These are phyloP conservation scores for Ormosia emarginata DNA, from an alignment of 306 rosid genomes.

Conservation along the genomic window DNA sequence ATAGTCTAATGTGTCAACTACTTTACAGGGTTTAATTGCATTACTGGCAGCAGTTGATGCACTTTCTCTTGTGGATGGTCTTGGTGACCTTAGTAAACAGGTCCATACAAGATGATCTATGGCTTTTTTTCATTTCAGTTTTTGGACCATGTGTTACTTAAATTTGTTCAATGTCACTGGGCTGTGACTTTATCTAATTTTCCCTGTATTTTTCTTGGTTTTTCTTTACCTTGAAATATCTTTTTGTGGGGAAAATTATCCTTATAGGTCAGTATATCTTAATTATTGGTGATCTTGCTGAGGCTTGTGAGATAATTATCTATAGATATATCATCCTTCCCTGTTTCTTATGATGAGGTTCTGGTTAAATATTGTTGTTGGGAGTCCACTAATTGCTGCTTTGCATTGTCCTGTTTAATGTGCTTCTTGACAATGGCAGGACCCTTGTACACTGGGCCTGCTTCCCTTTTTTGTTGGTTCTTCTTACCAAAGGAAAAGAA, in stretches of 20 bases:
- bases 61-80: conserved; percentile 62
- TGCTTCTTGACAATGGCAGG: neutral
- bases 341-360: conserved; percentile 1
- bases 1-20: conserved; percentile 15
- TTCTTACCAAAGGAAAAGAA: neutral
- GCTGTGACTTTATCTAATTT: conserved; percentile 3
- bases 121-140: neutral
- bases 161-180: neutral
- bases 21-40: conserved; percentile 74
- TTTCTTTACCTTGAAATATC: conserved; percentile 4
- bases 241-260: neutral
- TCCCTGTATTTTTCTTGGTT: neutral
- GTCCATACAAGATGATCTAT: conserved; percentile 36
- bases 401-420: neutral
- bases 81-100: conserved; percentile 69
- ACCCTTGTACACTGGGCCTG: neutral
- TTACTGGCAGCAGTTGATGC: conserved; percentile 85
- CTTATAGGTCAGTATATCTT: neutral
- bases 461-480: neutral
- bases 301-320: neutral
- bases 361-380: neutral
- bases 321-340: conserved; percentile 13
- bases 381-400: neutral
- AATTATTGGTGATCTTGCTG: neutral
- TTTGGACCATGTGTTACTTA: neutral